Evolutionary conservation across 169 alveolate species (phyloP).

Genomic region (Cryptosporidium parvum): DNA sequence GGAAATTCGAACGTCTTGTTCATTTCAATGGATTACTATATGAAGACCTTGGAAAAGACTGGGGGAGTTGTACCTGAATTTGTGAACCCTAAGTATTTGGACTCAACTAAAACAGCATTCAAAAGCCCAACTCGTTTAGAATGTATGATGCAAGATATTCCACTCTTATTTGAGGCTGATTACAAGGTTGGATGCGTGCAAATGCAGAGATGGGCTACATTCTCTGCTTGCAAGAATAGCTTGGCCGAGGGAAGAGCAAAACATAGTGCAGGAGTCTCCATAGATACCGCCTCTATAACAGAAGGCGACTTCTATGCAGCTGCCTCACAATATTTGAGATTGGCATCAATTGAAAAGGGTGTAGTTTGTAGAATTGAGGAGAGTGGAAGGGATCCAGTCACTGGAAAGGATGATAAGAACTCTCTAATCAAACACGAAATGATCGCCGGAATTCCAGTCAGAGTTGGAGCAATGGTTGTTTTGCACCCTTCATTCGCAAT

Average conservation of each 20-base stretch:
- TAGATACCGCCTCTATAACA: conserved; percentile 85
- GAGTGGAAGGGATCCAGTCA: conserved; percentile 59
- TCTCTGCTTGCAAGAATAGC: conserved; percentile 89
- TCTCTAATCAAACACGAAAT: conserved; percentile 25
- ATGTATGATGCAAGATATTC: conserved; percentile 93
- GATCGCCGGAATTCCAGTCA: conserved; percentile 82
- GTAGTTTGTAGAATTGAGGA: conserved; percentile 74
- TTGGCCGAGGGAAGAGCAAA: conserved; percentile 83
- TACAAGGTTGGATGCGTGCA: conserved; percentile 86
- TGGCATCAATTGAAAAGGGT: conserved; percentile 70
- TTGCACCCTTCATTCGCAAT: conserved; percentile 88
- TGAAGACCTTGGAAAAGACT: conserved; percentile 84
- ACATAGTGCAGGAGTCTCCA: conserved; percentile 79
- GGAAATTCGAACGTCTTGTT: conserved; percentile 92
- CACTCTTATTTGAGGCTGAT: conserved; percentile 79
- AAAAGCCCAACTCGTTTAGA: conserved; percentile 95
- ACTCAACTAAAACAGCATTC: conserved; percentile 88
- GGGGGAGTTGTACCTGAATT: conserved; percentile 94
- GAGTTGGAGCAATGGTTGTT: conserved; percentile 86
- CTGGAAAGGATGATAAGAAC: conserved; percentile 29
- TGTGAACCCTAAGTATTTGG: conserved; percentile 94
- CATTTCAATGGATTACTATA: conserved; percentile 85
- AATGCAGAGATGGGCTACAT: conserved; percentile 87
- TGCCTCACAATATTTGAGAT: conserved; percentile 79
- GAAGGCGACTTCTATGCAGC: conserved; percentile 86